Conservation (phyloP, 2,329 filamentous ascomycete species). For the Talaromyces sp. region DNA sequence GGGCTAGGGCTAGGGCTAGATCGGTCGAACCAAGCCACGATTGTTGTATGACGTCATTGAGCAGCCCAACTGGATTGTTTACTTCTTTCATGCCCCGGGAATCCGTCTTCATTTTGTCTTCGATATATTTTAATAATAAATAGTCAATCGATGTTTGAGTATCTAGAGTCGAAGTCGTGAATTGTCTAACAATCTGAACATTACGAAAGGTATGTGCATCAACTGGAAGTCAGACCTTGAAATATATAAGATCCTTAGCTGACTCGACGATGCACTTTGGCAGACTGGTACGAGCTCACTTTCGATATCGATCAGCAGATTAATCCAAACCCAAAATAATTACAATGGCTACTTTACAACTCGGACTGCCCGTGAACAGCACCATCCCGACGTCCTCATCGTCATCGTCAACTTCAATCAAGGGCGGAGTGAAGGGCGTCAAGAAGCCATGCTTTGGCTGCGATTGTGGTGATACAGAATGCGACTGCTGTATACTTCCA, state of each 20-base stretch:
- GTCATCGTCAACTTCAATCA: constrained; percentile 31
- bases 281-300: neutral
- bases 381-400: constrained; percentile 36
- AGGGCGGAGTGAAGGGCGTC: constrained; percentile 39
- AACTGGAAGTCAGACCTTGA: neutral
- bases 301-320: neutral
- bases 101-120: neutral
- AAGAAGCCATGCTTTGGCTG: constrained; percentile 45
- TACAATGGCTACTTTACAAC: neutral
- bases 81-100: neutral
- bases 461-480: constrained; percentile 43
- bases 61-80: neutral
- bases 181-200: neutral
- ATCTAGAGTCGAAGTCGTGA: too few relatives aligned
- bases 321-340: neutral
- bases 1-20: constrained; percentile 4
- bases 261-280: neutral
- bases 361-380: constrained; percentile 28
- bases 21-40: neutral
- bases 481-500: constrained; percentile 38
- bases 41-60: neutral
- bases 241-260: neutral
- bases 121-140: neutral
- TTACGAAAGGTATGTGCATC: neutral
- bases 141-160: neutral